Evolutionary conservation across 352 stramenopile species (phyloP), one percentile per base, ranked within the genome.

Genomic region (Phytopythium delawarense): DNA sequence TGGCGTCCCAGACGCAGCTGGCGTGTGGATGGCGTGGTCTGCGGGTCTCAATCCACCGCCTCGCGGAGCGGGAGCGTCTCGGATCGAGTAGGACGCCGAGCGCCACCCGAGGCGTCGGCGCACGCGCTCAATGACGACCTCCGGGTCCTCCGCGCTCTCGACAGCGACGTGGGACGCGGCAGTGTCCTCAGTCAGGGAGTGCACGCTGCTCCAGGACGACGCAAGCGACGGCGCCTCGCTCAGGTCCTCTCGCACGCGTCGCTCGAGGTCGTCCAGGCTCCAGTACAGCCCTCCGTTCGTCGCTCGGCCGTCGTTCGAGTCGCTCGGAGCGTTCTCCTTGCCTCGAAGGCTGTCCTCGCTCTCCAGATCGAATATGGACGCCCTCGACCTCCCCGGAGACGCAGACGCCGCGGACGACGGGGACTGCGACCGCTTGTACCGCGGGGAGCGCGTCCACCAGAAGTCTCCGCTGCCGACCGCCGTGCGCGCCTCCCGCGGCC

Each of bases 61-160:
- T 5, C 3, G 46, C 28, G 34, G 48, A 16, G 8, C 16, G 37
- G 15, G 48, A 15, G 21, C 25, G 18, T 37, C 28, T 25, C 48
- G 48, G 16, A 37, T 13, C 48, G 48, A 54, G 28, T 35, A 39
- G 48, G 34, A 46, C n/a, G 61, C 18, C 2, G 34, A 25, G 2
- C 12, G 45, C 74, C 71, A 81, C 1, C 77, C 77, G 15, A 90
- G 75, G 7, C 81, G 75, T 21, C 69, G 78, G 9, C 79, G 78
- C 23, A 90, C 79, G 6, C 81, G 76, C 50, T 83, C 73, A 58
- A 88, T 88, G 21, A 88, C 81, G 32, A 73, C 48, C 49, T 90
- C 81, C 0, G 81, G 66, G 56, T 87, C 69, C 55, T 87, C 78
- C 32, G 57, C 48, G 39, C 18, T 59, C 13, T 34, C 39, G n/a